phyloP scores from a whole-genome alignment of 108 stramenopile genomes.

The Fistulifera pelliculosa region DNA sequence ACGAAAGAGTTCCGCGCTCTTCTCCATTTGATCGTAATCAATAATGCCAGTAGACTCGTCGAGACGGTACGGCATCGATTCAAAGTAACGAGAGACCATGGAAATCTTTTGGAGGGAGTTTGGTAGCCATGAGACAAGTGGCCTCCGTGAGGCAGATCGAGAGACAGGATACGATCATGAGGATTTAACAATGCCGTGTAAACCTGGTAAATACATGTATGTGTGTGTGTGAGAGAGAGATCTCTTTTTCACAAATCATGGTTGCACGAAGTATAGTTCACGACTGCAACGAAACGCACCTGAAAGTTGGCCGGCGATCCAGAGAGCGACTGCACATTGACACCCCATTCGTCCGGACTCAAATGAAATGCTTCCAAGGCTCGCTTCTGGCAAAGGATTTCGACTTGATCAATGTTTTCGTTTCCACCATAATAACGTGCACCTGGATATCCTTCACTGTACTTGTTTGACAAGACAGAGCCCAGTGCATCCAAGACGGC shows the following conservation, averaged over 20 bases:
- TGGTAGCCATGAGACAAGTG: slow-evolving; percentile 98
- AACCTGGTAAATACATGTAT: slow-evolving; percentile 37
- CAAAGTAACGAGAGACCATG: slow-evolving; percentile 92
- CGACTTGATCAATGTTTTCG: slow-evolving; percentile 96
- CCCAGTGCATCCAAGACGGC: slow-evolving; percentile 97
- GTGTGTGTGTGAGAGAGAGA: too few species aligned
- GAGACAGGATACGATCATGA: slow-evolving; percentile 97
- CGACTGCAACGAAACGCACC: slow-evolving; percentile 16
- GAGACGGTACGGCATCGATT: slow-evolving; percentile 98
- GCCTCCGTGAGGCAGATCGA: slow-evolving; percentile 98
- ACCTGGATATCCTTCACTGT: slow-evolving; percentile 91
- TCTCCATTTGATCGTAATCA: slow-evolving; percentile 97
- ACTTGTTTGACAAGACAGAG: slow-evolving; percentile 96
- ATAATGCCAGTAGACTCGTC: slow-evolving; percentile 91
- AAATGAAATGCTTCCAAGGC: slow-evolving; percentile 94
- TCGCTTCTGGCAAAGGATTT: slow-evolving; percentile 92
- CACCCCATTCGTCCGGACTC: slow-evolving; percentile 87
- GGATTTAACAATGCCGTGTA: slow-evolving; percentile 98
- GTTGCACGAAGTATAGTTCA: too few species aligned
- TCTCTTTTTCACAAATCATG: too few species aligned
- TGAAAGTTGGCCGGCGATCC: slow-evolving; percentile 99
- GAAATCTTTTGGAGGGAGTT: slow-evolving; percentile 95
- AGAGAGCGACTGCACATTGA: slow-evolving; percentile 91
- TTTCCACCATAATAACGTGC: slow-evolving; percentile 95
- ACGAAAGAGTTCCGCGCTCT: slow-evolving; percentile 93